Base-by-base conservation (phyloP, 2,329 filamentous ascomycete species). In the Phaeophleospora eucalypticola region DNA sequence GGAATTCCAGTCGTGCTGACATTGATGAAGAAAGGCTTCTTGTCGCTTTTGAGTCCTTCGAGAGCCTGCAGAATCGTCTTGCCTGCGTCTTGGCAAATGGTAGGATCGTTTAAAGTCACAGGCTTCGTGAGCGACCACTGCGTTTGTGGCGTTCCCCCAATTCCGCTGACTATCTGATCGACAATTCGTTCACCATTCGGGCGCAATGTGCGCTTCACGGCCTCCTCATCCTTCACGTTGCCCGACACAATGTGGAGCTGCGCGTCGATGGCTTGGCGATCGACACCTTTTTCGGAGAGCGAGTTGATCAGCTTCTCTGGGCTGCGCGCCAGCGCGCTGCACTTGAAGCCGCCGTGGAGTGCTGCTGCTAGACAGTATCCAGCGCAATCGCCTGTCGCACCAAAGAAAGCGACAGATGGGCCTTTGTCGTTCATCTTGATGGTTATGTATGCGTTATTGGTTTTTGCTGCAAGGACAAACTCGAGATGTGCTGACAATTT, bases 401-500 rank as follows among this genome's bases (percentile, higher is more conserved):
- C 77, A 51, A 79, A 70, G 63, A 79, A 77, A 39, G 74, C 72
- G 46, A 77, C 58, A 32, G 68, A n/a, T n/a, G n/a, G n/a, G n/a
- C n/a, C n/a, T n/a, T n/a, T n/a, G n/a, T n/a, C n/a, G n/a, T n/a
- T n/a, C n/a, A n/a, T n/a, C n/a, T n/a, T n/a, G n/a, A n/a, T n/a
- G n/a, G n/a, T n/a, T n/a, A n/a, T n/a, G n/a, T n/a, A n/a, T n/a
- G n/a, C n/a, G n/a, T n/a, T n/a, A n/a, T n/a, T n/a, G n/a, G n/a
- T n/a, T n/a, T n/a, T n/a, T n/a, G n/a, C n/a, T n/a, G n/a, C n/a
- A n/a, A n/a, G n/a, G n/a, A n/a, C n/a, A n/a, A n/a, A n/a, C n/a
- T n/a, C n/a, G n/a, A n/a, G n/a, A n/a, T 0, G 80, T 70, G 58
- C 89, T 89, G 15, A 68, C 33, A 7, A 93, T 67, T 65, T 91